phyloP scores from a whole-genome alignment of 2,329 filamentous ascomycete genomes.

The Thielaviopsis euricoi region DNA sequence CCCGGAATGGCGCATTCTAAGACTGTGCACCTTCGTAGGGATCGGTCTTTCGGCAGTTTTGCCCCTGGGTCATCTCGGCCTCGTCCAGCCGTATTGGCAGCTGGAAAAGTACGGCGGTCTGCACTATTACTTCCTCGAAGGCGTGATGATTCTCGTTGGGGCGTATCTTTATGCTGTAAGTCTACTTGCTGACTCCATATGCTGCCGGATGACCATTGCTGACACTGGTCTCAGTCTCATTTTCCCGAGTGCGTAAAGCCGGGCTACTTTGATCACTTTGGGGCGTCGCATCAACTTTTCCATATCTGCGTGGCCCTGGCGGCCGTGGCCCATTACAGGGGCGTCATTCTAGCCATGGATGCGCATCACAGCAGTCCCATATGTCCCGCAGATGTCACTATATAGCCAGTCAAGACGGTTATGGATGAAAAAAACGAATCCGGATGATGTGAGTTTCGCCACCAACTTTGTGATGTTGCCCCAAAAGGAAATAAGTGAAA shows the following conservation, averaged over 20 bases:
- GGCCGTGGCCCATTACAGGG: conserved; percentile 12
- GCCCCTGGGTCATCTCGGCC: conserved; percentile 23
- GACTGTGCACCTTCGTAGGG: conserved; percentile 22
- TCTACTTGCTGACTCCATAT: conserved; percentile 4
- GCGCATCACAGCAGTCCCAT: conserved; percentile 13
- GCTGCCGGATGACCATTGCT: background rate
- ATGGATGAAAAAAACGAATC: background rate
- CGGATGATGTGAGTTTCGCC: background rate
- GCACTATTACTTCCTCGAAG: conserved; percentile 25
- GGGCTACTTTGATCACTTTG: conserved; percentile 27
- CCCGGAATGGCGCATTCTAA: conserved; percentile 20
- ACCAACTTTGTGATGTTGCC: background rate
- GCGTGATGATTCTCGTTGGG: conserved; percentile 21
- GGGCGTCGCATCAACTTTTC: conserved; percentile 30
- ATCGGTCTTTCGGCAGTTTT: conserved; percentile 23
- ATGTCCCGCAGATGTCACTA: background rate
- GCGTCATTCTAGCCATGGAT: conserved; percentile 13
- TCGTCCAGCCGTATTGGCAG: conserved; percentile 22
- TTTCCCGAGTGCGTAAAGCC: conserved; percentile 27
- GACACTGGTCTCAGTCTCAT: conserved; percentile 18
- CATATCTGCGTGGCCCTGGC: conserved; percentile 28
- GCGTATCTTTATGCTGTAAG: conserved; percentile 24
- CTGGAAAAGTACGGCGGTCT: conserved; percentile 24
- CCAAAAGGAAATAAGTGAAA: too few species aligned
- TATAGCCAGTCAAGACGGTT: background rate